Evolutionary conservation across 441 rosid genomes (phyloP).

Genomic region (Adansonia madagascariensis): DNA sequence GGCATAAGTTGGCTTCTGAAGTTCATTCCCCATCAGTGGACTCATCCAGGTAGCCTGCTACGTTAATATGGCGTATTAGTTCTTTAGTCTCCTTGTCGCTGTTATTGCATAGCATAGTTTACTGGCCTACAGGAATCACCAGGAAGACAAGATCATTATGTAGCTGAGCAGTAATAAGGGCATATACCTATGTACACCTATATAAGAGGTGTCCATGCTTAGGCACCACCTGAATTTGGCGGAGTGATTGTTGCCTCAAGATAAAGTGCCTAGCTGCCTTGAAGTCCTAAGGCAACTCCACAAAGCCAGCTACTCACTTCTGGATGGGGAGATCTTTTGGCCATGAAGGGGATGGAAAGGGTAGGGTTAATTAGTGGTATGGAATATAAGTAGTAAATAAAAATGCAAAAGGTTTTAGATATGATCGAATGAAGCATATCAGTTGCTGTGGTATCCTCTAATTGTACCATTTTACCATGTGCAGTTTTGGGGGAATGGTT

Average conservation of each 20-base stretch:
- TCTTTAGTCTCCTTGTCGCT: slow-evolving; percentile 13
- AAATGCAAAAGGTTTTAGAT: neutral
- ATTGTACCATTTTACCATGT: slow-evolving; percentile 25
- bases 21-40: slow-evolving; percentile 8
- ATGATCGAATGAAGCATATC: neutral
- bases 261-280: slow-evolving; percentile 7
- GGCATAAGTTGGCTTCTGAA: slow-evolving; percentile 14
- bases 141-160: neutral
- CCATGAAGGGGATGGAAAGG: neutral
- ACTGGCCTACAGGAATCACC: slow-evolving; percentile 5
- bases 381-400: neutral
- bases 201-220: neutral
- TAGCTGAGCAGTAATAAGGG: slow-evolving; percentile 18
- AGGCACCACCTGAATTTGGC: neutral
- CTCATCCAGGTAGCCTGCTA: slow-evolving; percentile 6
- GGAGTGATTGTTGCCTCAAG: neutral
- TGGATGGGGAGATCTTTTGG: slow-evolving; percentile 6
- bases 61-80: slow-evolving; percentile 6
- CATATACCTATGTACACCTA: neutral
- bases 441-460: slow-evolving; percentile 29
- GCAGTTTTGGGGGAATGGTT: slow-evolving; percentile 73
- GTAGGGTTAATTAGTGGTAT: slow-evolving; percentile 13
- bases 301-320: slow-evolving; percentile 1
- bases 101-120: neutral
- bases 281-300: neutral